Evolutionary conservation across 768 basidiomycete species (phyloP).

Genomic region (Strobilomyces confusus): DNA sequence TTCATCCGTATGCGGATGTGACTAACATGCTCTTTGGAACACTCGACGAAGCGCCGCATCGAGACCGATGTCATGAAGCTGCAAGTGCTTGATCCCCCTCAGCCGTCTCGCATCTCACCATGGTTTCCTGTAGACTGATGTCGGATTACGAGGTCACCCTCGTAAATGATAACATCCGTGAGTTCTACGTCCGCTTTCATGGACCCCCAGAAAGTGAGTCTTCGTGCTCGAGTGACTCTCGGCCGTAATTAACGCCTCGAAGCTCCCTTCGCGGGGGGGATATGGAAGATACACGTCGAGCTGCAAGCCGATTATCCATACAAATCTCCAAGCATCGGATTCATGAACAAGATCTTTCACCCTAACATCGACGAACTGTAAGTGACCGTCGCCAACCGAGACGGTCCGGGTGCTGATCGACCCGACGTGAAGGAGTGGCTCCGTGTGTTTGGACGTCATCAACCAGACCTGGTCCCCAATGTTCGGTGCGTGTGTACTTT

Average conservation of each 20-base stretch:
- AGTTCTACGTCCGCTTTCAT: constrained; percentile 95
- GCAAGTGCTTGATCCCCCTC: constrained; percentile 41
- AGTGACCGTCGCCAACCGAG: constrained; percentile 32
- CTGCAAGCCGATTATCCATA: constrained; percentile 97
- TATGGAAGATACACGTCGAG: constrained; percentile 99
- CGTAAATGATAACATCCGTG: constrained; percentile 98
- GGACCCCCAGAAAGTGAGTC: constrained; percentile 90
- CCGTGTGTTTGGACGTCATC: constrained; percentile 97
- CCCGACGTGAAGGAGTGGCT: constrained; percentile 69
- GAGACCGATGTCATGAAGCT: constrained; percentile 99
- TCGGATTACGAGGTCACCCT: constrained; percentile 97
- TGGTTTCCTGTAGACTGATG: constrained; percentile 69
- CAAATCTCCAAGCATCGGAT: constrained; percentile 98
- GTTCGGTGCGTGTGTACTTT: constrained; percentile 69
- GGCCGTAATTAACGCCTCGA: constrained; percentile 5
- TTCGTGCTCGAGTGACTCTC: constrained; percentile 1
- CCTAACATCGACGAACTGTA: constrained; percentile 99
- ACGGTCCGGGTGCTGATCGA: constrained; percentile 5
- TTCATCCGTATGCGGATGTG: constrained; percentile 17
- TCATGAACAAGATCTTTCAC: constrained; percentile 99
- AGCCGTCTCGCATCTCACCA: constrained; percentile 7
- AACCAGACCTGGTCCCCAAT: constrained; percentile 99
- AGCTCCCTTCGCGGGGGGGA: constrained; percentile 97
- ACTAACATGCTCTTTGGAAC: constrained; percentile 31
- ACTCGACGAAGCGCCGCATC: constrained; percentile 91